A percentile compares a stretch with the other conserved stretches of the same genome.
Evolutionary conservation across 805 yeast species (phyloP).

Genomic region (Candida mattraensis): DNA sequence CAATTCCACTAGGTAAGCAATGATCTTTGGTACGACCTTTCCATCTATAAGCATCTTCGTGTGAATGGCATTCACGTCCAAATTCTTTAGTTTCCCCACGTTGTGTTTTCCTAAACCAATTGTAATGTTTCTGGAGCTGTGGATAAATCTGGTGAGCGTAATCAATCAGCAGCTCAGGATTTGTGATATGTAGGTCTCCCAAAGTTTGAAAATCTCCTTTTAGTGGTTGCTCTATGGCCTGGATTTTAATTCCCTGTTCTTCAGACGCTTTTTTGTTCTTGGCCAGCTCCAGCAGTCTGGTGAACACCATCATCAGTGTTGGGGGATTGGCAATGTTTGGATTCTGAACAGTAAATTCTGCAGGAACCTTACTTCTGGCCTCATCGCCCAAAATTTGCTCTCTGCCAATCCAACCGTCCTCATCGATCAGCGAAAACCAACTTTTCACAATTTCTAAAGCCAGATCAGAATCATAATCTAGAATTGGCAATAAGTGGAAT

Average conservation of each 20-base stretch:
- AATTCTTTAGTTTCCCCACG: constrained; percentile 71
- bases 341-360: constrained; percentile 78
- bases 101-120: constrained; percentile 84
- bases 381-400: constrained; percentile 93
- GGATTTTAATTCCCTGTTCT: constrained; percentile 24
- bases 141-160: constrained; percentile 75
- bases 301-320: constrained; percentile 75
- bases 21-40: constrained; percentile 84
- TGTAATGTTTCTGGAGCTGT: constrained; percentile 68
- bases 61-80: constrained; percentile 54
- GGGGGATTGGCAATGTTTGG: constrained; percentile 96
- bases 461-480: constrained; percentile 80
- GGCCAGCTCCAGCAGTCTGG: constrained; percentile 52
- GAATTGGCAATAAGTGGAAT: constrained; percentile 80
- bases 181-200: constrained; percentile 52
- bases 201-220: constrained; percentile 34
- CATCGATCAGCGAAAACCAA: constrained; percentile 86
- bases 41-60: constrained; percentile 82
- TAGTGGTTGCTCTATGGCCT: constrained; percentile 9
- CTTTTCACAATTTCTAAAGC: constrained; percentile 77
- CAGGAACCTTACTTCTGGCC: constrained; percentile 84
- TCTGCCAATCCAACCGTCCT: constrained; percentile 94
- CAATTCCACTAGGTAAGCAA: constrained; percentile 90
- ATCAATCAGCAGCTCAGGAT: constrained; percentile 57
- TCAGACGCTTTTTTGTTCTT: constrained; percentile 19